These are phyloP conservation scores for Nyctanthes arbortristis DNA, from an alignment of 257 asterid species.

Conservation along the genomic window DNA sequence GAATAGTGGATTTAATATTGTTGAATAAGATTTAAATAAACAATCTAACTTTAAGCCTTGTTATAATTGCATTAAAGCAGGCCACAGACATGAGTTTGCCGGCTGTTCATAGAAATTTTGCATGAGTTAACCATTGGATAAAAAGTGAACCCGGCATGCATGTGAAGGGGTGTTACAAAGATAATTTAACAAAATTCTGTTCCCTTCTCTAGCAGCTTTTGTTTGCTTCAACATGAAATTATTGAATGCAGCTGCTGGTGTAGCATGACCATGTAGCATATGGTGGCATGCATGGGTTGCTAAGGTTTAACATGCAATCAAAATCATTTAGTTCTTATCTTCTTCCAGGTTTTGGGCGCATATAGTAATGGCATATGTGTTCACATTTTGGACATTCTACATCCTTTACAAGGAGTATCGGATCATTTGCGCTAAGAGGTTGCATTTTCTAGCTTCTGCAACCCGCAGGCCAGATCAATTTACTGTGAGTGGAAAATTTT, in stretches of 20 bases:
- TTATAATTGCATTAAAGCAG: no score
- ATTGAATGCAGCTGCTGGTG: not conserved
- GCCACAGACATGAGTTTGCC: no score
- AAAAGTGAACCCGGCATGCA: not conserved
- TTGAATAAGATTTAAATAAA: not conserved
- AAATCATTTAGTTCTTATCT: not conserved
- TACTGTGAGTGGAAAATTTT: constrained; percentile 54
- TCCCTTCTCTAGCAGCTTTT: not conserved
- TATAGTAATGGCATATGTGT: constrained; percentile 68
- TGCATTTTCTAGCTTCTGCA: constrained; percentile 86
- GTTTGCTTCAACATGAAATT: no score
- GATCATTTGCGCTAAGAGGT: constrained; percentile 64
- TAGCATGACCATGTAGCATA: not conserved
- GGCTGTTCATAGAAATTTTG: not conserved
- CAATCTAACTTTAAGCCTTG: no score
- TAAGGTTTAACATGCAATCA: not conserved
- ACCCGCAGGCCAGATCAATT: constrained; percentile 85
- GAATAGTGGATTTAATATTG: not conserved
- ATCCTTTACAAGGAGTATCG: constrained; percentile 75
- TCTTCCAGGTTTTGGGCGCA: constrained; percentile 80
- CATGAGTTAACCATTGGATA: not conserved
- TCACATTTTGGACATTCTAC: constrained; percentile 88
- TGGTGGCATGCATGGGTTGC: not conserved
- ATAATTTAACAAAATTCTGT: no score
- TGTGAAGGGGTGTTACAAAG: not conserved